Conservation (phyloP, 768 basidiomycete genomes). For the Lactarius quietus region DNA sequence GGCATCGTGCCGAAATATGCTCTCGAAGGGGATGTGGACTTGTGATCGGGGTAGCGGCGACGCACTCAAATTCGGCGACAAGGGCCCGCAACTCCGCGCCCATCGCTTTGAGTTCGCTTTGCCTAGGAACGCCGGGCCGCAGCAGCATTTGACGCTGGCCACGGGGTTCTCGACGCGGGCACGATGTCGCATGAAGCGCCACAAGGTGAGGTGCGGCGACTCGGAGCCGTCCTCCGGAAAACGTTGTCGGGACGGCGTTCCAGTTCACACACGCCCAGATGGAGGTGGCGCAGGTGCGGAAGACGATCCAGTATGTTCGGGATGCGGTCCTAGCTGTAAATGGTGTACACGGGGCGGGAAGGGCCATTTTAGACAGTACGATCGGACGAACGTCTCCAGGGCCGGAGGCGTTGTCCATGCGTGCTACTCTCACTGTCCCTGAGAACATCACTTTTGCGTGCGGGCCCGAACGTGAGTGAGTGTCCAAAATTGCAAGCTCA, state of each 20-base stretch:
- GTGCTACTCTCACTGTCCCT: background rate
- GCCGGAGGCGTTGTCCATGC: background rate
- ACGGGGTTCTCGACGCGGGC: constrained; percentile 2
- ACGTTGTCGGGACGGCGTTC: background rate
- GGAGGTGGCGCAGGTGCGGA: constrained; percentile 1
- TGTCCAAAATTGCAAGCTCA: background rate
- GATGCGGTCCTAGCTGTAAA: background rate
- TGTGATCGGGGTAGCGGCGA: background rate
- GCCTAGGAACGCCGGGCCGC: constrained; percentile 9
- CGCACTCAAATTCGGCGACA: constrained; percentile 1
- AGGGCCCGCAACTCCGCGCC: constrained; percentile 9
- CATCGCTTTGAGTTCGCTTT: background rate
- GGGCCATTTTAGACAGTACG: background rate
- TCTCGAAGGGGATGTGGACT: background rate
- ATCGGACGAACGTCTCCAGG: background rate
- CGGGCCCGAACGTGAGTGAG: background rate
- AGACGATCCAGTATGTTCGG: constrained; percentile 16
- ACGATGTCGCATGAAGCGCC: constrained; percentile 2
- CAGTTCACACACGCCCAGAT: background rate
- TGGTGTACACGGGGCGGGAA: background rate
- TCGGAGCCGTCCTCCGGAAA: constrained; percentile 1
- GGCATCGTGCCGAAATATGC: constrained; percentile 2
- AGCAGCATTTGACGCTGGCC: constrained; percentile 9
- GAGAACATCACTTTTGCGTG: background rate
- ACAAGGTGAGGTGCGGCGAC: background rate